phyloP scores from a whole-genome alignment of 257 asterid genomes.

The Solanum virginianum region DNA sequence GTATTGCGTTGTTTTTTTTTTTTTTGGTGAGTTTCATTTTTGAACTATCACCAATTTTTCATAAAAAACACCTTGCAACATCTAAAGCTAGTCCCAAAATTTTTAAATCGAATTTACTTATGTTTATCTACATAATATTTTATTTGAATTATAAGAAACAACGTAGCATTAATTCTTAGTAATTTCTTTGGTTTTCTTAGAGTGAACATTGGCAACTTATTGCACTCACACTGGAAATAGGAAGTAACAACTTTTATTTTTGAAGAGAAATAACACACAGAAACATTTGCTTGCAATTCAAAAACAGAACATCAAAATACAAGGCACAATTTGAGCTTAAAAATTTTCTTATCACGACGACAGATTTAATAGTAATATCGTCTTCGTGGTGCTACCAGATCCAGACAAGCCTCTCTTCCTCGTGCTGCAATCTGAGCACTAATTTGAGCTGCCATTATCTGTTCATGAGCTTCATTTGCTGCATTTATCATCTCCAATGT shows the following conservation, averaged over 20 bases:
- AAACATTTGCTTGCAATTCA: neutral
- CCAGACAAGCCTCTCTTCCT: neutral
- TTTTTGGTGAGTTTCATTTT: no score
- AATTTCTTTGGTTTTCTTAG: neutral
- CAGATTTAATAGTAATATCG: neutral
- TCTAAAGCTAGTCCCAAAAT: neutral
- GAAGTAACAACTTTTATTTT: neutral
- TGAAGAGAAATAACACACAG: neutral
- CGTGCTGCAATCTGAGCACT: neutral
- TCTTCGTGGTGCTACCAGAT: neutral
- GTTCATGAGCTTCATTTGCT: slow-evolving; percentile 1
- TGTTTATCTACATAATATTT: neutral
- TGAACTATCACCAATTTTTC: no score
- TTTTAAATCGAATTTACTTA: neutral
- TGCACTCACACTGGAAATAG: neutral
- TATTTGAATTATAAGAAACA: neutral
- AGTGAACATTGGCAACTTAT: neutral
- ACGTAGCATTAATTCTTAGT: neutral
- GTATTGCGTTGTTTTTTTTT: no score
- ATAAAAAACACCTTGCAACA: no score
- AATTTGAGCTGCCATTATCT: neutral
- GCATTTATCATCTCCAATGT: neutral
- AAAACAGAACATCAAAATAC: neutral
- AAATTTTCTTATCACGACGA: neutral
- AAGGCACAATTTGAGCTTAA: neutral